Conservation (phyloP, 176 grass and related monocot genomes). For the Rhynchospora breviuscula region DNA sequence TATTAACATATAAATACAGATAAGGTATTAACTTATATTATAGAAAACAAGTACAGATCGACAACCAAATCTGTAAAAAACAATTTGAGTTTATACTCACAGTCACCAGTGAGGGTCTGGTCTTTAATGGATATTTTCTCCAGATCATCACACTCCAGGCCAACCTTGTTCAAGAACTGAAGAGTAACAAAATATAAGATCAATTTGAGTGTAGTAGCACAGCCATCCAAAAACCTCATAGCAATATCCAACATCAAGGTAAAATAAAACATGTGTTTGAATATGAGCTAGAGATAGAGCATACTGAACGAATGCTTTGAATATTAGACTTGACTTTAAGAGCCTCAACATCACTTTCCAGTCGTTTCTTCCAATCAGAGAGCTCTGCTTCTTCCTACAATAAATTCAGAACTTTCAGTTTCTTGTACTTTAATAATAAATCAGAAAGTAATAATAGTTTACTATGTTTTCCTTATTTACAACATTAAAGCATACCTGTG, state of each 20-base stretch:
- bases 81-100: conserved; percentile 43
- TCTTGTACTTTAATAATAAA: not conserved
- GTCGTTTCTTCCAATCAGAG: conserved; percentile 68
- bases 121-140: conserved; percentile 76
- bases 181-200: conserved; percentile 19
- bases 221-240: conserved; percentile 18
- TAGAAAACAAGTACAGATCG: not conserved
- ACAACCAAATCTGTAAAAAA: conserved; percentile 1
- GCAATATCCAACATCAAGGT: not conserved
- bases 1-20: no score
- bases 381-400: conserved; percentile 69
- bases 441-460: not conserved
- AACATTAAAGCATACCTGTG: conserved; percentile 42
- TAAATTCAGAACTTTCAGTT: not conserved
- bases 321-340: conserved; percentile 83
- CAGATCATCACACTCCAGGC: conserved; percentile 66
- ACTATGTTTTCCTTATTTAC: not conserved
- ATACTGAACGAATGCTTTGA: conserved; percentile 74
- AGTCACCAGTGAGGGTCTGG: conserved; percentile 86
- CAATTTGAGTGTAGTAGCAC: not conserved
- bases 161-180: conserved; percentile 70
- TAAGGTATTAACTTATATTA: not conserved
- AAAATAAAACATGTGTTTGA: not conserved
- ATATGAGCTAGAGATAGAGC: conserved; percentile 24
- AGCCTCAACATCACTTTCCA: conserved; percentile 81